A percentile compares a stretch with the other conserved stretches of the same genome.
These are phyloP conservation scores for Silene uniflora DNA, from an alignment of 148 eudicot genomes.

Conservation along the genomic window DNA sequence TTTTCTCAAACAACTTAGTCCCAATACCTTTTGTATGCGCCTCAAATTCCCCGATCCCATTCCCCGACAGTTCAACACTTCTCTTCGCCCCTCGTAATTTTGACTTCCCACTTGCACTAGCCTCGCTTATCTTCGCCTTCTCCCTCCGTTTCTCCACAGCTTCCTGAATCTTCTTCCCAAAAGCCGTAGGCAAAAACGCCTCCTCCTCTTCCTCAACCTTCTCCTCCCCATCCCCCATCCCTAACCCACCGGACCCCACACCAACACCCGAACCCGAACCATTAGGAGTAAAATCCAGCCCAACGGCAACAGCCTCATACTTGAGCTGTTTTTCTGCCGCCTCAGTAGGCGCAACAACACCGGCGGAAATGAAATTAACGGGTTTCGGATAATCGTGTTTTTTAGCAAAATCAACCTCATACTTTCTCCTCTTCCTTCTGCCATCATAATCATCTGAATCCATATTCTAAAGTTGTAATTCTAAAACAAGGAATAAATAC, in stretches of 20 bases:
- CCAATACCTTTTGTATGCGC: too few relatives aligned
- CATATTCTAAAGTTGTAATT: conserved; percentile 40
- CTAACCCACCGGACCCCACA: too few relatives aligned
- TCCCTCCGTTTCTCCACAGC: conserved; percentile 62
- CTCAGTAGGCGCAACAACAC: conserved; percentile 46
- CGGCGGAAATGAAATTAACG: too few relatives aligned
- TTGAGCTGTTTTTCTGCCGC: conserved; percentile 42
- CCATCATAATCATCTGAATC: conserved; percentile 47
- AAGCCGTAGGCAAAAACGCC: conserved; percentile 55
- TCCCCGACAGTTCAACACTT: too few relatives aligned
- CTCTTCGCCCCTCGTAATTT: conserved; percentile 29
- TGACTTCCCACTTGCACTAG: conserved; percentile 27
- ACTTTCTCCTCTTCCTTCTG: conserved; percentile 43
- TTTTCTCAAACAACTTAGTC: too few relatives aligned
- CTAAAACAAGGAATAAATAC: background rate
- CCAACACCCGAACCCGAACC: too few relatives aligned
- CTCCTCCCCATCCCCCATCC: conserved; percentile 9
- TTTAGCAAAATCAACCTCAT: conserved; percentile 42
- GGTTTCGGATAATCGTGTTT: too few relatives aligned
- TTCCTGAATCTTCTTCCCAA: conserved; percentile 66
- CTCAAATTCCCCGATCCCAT: too few relatives aligned
- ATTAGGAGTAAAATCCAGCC: conserved; percentile 24
- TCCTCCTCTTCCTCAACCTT: conserved; percentile 39
- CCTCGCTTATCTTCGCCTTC: conserved; percentile 34
- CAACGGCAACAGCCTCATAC: conserved; percentile 13